Evolutionary conservation across 306 rosid genomes (phyloP).

Genomic region (Vicia villosa): DNA sequence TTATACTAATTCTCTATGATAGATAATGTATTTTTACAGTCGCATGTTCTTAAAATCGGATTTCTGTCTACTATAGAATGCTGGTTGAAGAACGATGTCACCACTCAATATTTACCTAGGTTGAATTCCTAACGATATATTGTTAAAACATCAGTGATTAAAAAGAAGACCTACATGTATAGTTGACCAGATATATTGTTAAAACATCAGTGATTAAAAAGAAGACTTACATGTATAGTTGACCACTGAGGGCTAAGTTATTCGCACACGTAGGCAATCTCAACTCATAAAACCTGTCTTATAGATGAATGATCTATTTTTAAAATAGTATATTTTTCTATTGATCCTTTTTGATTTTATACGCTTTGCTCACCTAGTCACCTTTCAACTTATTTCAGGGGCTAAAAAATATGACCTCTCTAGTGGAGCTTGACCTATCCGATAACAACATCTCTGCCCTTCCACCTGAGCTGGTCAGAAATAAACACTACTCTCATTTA

Average conservation of each 20-base stretch:
- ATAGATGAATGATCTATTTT: conserved; percentile 4
- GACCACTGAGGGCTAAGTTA: conserved; percentile 20
- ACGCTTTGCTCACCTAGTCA: not conserved
- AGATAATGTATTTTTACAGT: conserved; percentile 8
- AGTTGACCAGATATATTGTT: too few species aligned
- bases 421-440: conserved; percentile 76
- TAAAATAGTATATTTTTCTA: conserved; percentile 1
- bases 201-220: conserved; percentile 18
- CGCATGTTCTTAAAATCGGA: conserved; percentile 1
- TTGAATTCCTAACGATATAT: conserved; percentile 8
- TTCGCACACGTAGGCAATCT: conserved; percentile 3
- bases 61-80: conserved; percentile 16
- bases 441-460: conserved; percentile 79
- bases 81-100: conserved; percentile 10
- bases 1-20: conserved; percentile 13
- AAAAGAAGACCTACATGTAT: conserved; percentile 13
- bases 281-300: conserved; percentile 24
- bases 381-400: conserved; percentile 57
- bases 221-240: conserved; percentile 17
- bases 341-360: not conserved
- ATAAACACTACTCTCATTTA: conserved; percentile 31
- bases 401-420: conserved; percentile 64
- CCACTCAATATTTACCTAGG: not conserved
- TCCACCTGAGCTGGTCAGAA: conserved; percentile 87
- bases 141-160: conserved; percentile 15